Evolutionary conservation across 768 basidiomycete species (phyloP).

Genomic region (Rhizopogon roseolus): DNA sequence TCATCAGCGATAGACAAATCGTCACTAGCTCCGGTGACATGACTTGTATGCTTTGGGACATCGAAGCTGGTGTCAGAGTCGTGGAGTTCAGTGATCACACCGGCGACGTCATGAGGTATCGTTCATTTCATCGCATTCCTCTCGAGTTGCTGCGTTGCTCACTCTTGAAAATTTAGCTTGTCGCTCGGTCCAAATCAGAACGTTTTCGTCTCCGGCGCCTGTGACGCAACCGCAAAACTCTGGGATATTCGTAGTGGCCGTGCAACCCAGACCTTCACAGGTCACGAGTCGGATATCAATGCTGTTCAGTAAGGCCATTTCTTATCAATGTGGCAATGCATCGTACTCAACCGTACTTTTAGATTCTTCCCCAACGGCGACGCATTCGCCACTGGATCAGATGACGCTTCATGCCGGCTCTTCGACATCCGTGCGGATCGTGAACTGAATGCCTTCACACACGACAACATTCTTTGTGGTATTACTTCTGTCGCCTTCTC

Average conservation of each 20-base stretch:
- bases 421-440: slow-evolving; percentile 98
- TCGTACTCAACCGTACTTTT: slow-evolving; percentile 7
- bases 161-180: slow-evolving; percentile 47
- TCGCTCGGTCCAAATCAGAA: slow-evolving; percentile 93
- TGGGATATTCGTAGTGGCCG: slow-evolving; percentile 99
- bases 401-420: slow-evolving; percentile 96
- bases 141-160: slow-evolving; percentile 6
- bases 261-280: slow-evolving; percentile 97
- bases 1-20: slow-evolving; percentile 98
- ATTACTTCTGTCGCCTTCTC: slow-evolving; percentile 99
- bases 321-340: not conserved
- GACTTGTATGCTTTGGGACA: slow-evolving; percentile 99
- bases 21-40: slow-evolving; percentile 98
- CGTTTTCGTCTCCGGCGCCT: slow-evolving; percentile 98
- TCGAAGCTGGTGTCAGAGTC: slow-evolving; percentile 95
- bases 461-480: slow-evolving; percentile 98
- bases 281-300: slow-evolving; percentile 98
- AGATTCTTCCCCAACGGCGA: slow-evolving; percentile 99
- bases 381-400: slow-evolving; percentile 97
- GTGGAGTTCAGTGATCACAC: slow-evolving; percentile 99
- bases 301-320: slow-evolving; percentile 80
- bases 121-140: not conserved
- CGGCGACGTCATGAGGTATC: slow-evolving; percentile 98
- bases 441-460: slow-evolving; percentile 94
- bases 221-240: slow-evolving; percentile 96